Percentiles rank a stretch among this genome's conserved stretches.
Evolutionary conservation across 495 filamentous ascomycete genomes (phyloP).

Genomic region (Tetracladium marchalianum): DNA sequence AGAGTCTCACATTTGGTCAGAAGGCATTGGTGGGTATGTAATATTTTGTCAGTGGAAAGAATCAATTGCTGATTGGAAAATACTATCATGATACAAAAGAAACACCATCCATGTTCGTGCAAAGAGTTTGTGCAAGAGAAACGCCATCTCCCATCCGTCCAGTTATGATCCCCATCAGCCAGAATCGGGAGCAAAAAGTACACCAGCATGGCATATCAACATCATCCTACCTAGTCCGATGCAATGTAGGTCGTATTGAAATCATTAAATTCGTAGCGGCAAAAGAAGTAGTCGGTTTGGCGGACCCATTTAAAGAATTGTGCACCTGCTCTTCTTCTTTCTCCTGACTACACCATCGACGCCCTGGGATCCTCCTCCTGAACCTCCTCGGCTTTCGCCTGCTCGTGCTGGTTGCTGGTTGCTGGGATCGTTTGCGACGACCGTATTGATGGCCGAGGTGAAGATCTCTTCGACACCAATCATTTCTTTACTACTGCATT

Average conservation of each 20-base stretch:
- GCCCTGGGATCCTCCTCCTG: too few species aligned
- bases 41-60: background rate
- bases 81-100: background rate
- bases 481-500: conserved; percentile 98
- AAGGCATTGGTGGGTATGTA: too few species aligned
- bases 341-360: conserved; percentile 25
- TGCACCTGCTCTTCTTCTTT: conserved; percentile 68
- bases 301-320: conserved; percentile 46
- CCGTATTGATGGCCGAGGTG: conserved; percentile 75
- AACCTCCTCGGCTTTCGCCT: background rate
- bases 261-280: conserved; percentile 17
- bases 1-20: too few species aligned
- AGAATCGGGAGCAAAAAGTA: too few species aligned
- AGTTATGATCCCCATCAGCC: too few species aligned
- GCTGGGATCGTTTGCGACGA: conserved; percentile 58
- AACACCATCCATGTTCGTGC: conserved; percentile 3
- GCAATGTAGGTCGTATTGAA: conserved; percentile 20
- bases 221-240: conserved; percentile 12
- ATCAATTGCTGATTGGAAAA: background rate
- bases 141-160: conserved; percentile 10
- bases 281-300: conserved; percentile 3
- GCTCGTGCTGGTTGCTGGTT: conserved; percentile 26
- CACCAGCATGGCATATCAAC: background rate
- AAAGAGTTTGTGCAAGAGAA: conserved; percentile 19
- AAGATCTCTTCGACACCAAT: conserved; percentile 93